These are phyloP conservation scores for Neurospora sp. DNA, from an alignment of 495 filamentous ascomycete species.

Conservation along the genomic window DNA sequence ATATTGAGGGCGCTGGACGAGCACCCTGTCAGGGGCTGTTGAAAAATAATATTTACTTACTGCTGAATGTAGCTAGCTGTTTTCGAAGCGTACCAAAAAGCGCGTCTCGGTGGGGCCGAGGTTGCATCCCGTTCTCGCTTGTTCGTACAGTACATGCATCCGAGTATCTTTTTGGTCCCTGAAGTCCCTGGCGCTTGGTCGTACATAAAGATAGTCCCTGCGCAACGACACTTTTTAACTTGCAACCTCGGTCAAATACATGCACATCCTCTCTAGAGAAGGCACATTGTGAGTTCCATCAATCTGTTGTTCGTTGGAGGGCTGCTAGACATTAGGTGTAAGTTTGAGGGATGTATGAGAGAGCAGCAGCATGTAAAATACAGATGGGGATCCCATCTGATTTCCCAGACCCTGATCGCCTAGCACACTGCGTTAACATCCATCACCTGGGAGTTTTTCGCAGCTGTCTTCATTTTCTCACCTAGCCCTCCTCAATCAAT, in stretches of 20 bases:
- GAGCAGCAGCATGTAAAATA: background rate
- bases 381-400: background rate
- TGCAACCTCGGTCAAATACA: background rate
- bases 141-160: background rate
- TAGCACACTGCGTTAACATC: background rate
- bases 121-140: background rate
- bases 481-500: background rate
- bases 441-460: background rate
- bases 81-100: background rate
- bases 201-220: background rate
- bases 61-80: background rate
- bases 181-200: background rate
- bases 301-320: background rate
- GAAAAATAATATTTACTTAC: background rate
- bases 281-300: no score
- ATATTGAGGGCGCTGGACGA: background rate
- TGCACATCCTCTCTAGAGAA: background rate
- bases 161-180: background rate
- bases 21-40: background rate
- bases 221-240: background rate
- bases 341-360: background rate
- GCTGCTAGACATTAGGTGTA: background rate
- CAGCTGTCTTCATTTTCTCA: background rate
- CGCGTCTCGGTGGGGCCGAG: background rate
- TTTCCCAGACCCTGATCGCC: background rate